A percentile compares a stretch with the other conserved stretches of the same genome.
These are phyloP conservation scores for Acmispon strigosus DNA, from an alignment of 306 rosid genomes.

Conservation along the genomic window DNA sequence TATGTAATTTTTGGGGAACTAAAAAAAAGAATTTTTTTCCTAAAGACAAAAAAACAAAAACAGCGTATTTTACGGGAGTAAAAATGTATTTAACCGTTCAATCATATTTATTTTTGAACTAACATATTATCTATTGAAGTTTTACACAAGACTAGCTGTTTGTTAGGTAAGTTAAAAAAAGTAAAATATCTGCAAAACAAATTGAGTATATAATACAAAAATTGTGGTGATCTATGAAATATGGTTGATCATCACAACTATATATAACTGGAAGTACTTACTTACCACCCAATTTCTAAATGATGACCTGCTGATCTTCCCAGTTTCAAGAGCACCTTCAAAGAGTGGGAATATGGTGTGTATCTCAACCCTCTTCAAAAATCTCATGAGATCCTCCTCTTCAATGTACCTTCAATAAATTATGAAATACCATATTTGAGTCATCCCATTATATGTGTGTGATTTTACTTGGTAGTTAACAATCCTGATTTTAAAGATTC, in stretches of 20 bases:
- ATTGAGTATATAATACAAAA: not conserved
- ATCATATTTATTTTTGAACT: not conserved
- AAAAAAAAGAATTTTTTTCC: no score
- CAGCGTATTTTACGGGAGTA: no score
- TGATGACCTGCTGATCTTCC: conserved; percentile 39
- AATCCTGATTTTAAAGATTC: no score
- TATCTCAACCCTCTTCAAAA: conserved; percentile 44
- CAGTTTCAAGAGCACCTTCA: conserved; percentile 55
- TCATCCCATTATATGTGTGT: no score
- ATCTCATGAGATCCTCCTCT: conserved; percentile 50
- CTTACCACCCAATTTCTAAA: conserved; percentile 55
- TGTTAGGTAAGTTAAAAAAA: not conserved
- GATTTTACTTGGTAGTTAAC: no score
- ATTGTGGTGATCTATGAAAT: not conserved
- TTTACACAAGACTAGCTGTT: not conserved
- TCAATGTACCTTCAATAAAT: conserved; percentile 38
- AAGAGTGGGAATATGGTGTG: conserved; percentile 51
- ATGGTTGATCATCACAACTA: not conserved
- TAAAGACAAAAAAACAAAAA: no score
- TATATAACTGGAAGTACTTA: not conserved
- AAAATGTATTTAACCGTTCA: no score
- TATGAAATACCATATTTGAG: not conserved
- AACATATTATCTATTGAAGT: not conserved
- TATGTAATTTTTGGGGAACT: no score
- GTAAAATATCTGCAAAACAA: no score